Base-by-base conservation (phyloP, 176 grass and related monocot genomes). In the Oropetium thomaeum region DNA sequence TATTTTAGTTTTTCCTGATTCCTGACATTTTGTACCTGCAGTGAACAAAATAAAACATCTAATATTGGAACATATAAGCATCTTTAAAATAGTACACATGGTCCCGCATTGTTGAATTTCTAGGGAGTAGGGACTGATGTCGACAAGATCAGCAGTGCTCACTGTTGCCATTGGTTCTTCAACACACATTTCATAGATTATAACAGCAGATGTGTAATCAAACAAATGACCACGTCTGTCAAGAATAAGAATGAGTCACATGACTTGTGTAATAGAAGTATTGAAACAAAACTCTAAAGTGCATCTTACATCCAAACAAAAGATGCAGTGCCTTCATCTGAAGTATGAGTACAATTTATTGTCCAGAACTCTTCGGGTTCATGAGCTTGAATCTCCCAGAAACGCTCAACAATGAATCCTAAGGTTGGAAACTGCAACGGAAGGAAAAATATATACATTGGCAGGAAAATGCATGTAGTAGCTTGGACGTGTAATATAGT, bases 321-420 rank as follows among this genome's bases (percentile, higher is more conserved):
- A 53, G 81, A 71, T 67, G 94, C 74, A 47, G 88, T 93, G 51
- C 90, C 95, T 75, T 97, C 95, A 32, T 87, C 95, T 65, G 95
- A 97, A 81, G 88, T 92, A 65, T 97, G 95, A 22, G 95, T 92
- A 67, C 95, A 97, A 86, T 92, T 93, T 87, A 97, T 93, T 19
- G 81, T 92, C 95, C 95, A 97, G 85, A 97, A 97, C 51, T 93
- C 90, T 87, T 97, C 90, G 58, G 88, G 88, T 73, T 93, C 90
- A 33, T 97, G 94, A 58, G 94, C 87, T 91, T 97, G 88, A 83
- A 97, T 89, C 73, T 93, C 94, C 94, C 94, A 97, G 86, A 85
- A 93, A 61, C 88, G 83, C 57, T 97, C 94, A 70, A 97, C 94
- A 59, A 97, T 93, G 87, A 97, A 97, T 55, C 94, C 94, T 75